Conservation (phyloP, 345 rosid genomes). For the Atalantia buxifolia region DNA sequence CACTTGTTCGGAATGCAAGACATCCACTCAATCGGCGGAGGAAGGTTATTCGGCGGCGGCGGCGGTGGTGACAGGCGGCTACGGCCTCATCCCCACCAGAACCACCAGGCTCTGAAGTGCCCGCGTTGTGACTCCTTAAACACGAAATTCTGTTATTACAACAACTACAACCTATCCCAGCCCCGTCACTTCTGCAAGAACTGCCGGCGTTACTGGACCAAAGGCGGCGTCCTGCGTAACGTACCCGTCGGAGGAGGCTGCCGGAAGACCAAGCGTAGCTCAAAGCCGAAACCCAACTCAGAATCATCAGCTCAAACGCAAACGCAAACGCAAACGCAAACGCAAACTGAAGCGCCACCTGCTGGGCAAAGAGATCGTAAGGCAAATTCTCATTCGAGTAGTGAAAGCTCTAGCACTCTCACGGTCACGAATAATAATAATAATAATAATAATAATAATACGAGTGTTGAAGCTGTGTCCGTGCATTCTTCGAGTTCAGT, state of each 20-base stretch:
- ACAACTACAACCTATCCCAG: slow-evolving; percentile 97
- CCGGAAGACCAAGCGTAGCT: slow-evolving; percentile 60
- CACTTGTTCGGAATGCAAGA: slow-evolving; percentile 50
- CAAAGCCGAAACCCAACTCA: slow-evolving; percentile 40
- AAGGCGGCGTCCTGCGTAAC: slow-evolving; percentile 96
- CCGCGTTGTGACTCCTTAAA: slow-evolving; percentile 90
- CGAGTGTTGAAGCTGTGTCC: slow-evolving; percentile 40
- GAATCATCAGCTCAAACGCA: slow-evolving; percentile 11
- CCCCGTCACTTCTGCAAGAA: slow-evolving; percentile 97
- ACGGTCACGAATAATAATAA: slow-evolving; percentile 29
- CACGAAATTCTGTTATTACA: slow-evolving; percentile 97
- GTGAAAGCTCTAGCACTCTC: slow-evolving; percentile 77
- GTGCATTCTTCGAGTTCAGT: slow-evolving; percentile 40
- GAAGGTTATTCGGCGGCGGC: slow-evolving; percentile 34
- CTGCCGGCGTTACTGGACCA: slow-evolving; percentile 99
- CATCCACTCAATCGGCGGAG: slow-evolving; percentile 46
- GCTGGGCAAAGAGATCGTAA: slow-evolving; percentile 15
- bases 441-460: background rate
- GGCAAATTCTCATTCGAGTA: slow-evolving; percentile 52
- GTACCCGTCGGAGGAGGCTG: slow-evolving; percentile 93
- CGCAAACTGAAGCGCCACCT: background rate
- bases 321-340: background rate
- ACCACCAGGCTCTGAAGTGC: slow-evolving; percentile 82
- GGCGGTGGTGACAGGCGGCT: slow-evolving; percentile 64
- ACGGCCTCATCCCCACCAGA: slow-evolving; percentile 60